Evolutionary conservation across 306 rosid genomes (phyloP), one percentile per base, ranked within the genome.

Genomic region (Vigna trinervia): DNA sequence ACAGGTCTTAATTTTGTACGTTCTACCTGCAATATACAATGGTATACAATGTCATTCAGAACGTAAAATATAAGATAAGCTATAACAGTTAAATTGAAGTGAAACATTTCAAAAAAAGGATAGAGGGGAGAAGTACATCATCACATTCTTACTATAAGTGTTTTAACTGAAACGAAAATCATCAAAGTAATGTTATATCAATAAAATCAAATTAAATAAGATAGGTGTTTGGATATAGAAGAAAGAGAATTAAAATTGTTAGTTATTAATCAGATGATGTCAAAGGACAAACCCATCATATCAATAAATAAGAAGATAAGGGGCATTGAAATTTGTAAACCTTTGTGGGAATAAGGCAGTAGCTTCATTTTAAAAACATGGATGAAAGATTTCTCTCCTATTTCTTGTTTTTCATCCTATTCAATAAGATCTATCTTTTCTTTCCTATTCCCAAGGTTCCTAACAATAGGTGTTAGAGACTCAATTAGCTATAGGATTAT

Each of bases 1-100:
- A 94, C 80, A 57, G 98, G 98, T 77, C 98, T 85, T 53, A 75
- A 81, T 82, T 90, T 94, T 71, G 98, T 94, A 39, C 98, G 93
- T 30, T 90, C 98, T 46, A 94, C 97, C 96, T 94, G 84, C 87
- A 90, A 47, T 17, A 59, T 43, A 80, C 47, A 52, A 85, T 68
- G 32, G 26, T 17, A 73, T 20, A 63, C 14, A 76, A 54, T 53
- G 69, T 43, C 34, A 81, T 69, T 65, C 60, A 75, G 54, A 60
- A 74, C 69, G 34, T 66, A n/a, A 57, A 45, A 75, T 56, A 30
- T 46, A 65, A 32, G 70, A 66, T 65, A 53, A 65, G 11, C 0
- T 17, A 71, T 58, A 53, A 45, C 17, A 7, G 46, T 38, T 9
- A 19, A 56, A 60, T 19, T 19, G 53, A 56, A 65, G 14, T 11